A percentile compares a stretch with the other conserved stretches of the same genome.
These are phyloP conservation scores for Powellomyces hirtus DNA, from an alignment of 192 early-diverging fungal species.

Conservation along the genomic window DNA sequence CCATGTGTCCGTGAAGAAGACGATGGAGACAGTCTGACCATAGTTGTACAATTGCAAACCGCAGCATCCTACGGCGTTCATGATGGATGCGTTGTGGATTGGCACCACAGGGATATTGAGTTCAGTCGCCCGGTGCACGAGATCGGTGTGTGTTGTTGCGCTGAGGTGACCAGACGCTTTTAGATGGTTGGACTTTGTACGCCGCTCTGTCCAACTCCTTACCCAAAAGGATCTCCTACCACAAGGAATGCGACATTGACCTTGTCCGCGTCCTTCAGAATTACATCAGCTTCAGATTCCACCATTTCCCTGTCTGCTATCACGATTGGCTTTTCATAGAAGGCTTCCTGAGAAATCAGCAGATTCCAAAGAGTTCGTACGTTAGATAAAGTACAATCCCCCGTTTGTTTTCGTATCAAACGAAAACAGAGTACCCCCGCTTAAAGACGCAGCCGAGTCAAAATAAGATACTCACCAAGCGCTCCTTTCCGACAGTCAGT, in stretches of 20 bases:
- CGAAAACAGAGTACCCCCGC: too few relatives aligned
- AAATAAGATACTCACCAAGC: constrained; percentile 51
- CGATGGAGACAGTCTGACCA: constrained; percentile 97
- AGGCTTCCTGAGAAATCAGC: constrained; percentile 72
- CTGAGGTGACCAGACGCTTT: constrained; percentile 32
- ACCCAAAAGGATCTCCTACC: constrained; percentile 95
- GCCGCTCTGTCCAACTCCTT: neutral
- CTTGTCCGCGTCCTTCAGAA: constrained; percentile 81
- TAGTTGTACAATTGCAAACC: constrained; percentile 97
- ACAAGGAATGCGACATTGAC: constrained; percentile 94
- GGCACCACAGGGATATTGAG: constrained; percentile 77
- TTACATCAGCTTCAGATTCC: constrained; percentile 85
- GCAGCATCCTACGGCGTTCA: constrained; percentile 95
- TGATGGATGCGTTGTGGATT: constrained; percentile 99
- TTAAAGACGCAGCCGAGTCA: too few relatives aligned
- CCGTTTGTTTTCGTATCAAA: too few relatives aligned
- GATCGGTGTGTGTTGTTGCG: constrained; percentile 96
- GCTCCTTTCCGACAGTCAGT: constrained; percentile 79
- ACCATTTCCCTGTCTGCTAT: constrained; percentile 98
- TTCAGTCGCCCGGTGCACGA: constrained; percentile 90
- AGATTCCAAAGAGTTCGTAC: too few relatives aligned
- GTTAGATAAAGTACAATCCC: too few relatives aligned
- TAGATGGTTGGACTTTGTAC: neutral
- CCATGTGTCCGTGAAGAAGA: constrained; percentile 97
- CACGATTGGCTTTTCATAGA: constrained; percentile 80